Percentiles rank a stretch among this genome's conserved stretches.
These are phyloP conservation scores for Monosporascus ibericus DNA, from an alignment of 2,329 filamentous ascomycete species.

Conservation along the genomic window DNA sequence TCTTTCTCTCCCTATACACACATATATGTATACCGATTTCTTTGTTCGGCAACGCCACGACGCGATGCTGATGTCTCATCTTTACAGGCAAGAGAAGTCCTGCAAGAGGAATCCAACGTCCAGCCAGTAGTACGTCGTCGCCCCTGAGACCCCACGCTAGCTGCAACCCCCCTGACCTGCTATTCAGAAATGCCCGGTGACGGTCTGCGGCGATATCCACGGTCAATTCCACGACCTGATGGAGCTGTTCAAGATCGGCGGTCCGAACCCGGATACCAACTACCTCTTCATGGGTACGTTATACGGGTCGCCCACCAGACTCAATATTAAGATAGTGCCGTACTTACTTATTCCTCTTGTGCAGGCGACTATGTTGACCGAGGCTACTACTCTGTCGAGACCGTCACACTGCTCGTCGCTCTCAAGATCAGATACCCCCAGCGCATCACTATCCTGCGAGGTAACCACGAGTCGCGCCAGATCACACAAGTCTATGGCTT, in stretches of 20 bases:
- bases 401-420: constrained; percentile 89
- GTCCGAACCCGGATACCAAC: constrained; percentile 96
- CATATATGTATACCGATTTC: not conserved
- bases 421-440: constrained; percentile 97
- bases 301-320: not conserved
- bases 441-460: constrained; percentile 96
- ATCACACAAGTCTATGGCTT: constrained; percentile 99
- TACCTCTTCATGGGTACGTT: constrained; percentile 94
- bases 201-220: constrained; percentile 97
- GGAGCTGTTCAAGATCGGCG: constrained; percentile 99
- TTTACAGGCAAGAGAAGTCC: constrained; percentile 79
- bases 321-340: not conserved
- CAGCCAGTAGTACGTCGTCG: constrained; percentile 79
- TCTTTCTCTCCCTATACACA: no score
- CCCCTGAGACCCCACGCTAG: not conserved
- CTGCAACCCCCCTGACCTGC: constrained; percentile 5
- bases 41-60: not conserved
- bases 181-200: constrained; percentile 89
- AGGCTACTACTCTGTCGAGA: constrained; percentile 98
- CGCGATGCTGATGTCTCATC: constrained; percentile 25
- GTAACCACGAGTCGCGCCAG: constrained; percentile 97
- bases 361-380: constrained; percentile 95
- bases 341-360: constrained; percentile 8
- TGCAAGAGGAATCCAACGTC: constrained; percentile 97
- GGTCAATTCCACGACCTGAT: constrained; percentile 98